phyloP scores from a whole-genome alignment of 768 basidiomycete species.

The Boletus rufocinnamomeus region DNA sequence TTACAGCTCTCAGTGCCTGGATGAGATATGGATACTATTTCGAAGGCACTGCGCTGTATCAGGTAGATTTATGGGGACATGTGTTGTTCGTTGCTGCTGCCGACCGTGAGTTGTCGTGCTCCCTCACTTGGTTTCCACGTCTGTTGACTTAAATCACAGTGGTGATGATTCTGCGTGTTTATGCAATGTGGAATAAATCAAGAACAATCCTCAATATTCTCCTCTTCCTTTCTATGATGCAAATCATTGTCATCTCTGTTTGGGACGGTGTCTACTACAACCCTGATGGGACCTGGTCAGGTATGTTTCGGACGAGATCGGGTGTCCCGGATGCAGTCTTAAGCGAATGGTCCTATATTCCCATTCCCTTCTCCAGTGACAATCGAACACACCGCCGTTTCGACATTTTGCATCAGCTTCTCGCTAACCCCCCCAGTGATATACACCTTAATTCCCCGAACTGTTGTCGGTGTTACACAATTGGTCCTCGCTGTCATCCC shows the following conservation, averaged over 20 bases:
- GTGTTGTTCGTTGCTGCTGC: constrained; percentile 1
- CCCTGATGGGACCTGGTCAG: neutral
- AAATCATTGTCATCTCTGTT: neutral
- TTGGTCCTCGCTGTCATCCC: too few species aligned
- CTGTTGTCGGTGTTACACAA: too few species aligned
- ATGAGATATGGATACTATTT: neutral
- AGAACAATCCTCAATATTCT: constrained; percentile 4
- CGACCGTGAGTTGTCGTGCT: constrained; percentile 7
- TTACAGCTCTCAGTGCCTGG: too few species aligned
- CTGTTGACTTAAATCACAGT: constrained; percentile 6
- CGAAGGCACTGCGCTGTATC: neutral
- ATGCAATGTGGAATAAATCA: neutral
- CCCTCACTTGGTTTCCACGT: neutral
- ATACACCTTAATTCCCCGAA: too few species aligned
- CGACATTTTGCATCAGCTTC: too few species aligned
- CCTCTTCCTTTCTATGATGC: neutral
- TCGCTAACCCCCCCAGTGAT: too few species aligned
- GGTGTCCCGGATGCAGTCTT: too few species aligned
- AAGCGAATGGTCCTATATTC: neutral
- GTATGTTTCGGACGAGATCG: neutral
- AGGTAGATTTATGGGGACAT: neutral
- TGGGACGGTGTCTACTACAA: neutral
- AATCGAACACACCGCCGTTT: too few species aligned
- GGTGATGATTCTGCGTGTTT: constrained; percentile 21
- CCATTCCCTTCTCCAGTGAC: too few species aligned